Evolutionary conservation across 495 filamentous ascomycete genomes (phyloP).

Genomic region (Trichoderma gamsii): DNA sequence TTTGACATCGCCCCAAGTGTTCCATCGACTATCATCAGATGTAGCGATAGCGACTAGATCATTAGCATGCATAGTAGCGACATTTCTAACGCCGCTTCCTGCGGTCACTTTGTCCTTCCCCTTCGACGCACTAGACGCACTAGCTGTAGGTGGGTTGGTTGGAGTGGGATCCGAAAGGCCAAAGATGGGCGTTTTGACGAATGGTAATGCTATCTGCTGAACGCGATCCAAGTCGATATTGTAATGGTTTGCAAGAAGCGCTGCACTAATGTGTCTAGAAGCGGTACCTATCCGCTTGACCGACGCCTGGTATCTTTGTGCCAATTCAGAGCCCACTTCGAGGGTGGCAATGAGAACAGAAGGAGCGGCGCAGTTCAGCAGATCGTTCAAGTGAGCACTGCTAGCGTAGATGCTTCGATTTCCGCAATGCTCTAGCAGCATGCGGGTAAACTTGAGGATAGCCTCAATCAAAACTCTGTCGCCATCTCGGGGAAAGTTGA

Average conservation of each 20-base stretch:
- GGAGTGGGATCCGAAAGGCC: conserved; percentile 32
- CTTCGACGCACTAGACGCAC: too few relatives aligned
- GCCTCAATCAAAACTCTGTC: conserved; percentile 73
- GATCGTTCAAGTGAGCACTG: conserved; percentile 74
- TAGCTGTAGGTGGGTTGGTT: conserved; percentile 42
- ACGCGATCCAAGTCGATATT: conserved; percentile 89
- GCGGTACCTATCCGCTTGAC: conserved; percentile 59
- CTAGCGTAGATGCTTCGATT: conserved; percentile 95
- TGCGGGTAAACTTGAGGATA: conserved; percentile 74
- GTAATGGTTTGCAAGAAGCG: conserved; percentile 79
- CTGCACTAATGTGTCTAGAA: conserved; percentile 57
- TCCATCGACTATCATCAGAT: conserved; percentile 38
- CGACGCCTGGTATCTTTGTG: conserved; percentile 85
- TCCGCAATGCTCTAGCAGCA: conserved; percentile 89
- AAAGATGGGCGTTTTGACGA: conserved; percentile 57
- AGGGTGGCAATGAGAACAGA: conserved; percentile 69
- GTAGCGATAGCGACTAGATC: conserved; percentile 69
- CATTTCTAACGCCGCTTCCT: conserved; percentile 30
- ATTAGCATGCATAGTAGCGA: conserved; percentile 60
- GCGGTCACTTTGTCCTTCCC: conserved; percentile 60
- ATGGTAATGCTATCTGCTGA: conserved; percentile 73
- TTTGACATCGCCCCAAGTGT: conserved; percentile 47
- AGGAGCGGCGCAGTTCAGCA: conserved; percentile 80
- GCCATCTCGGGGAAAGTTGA: conserved; percentile 64
- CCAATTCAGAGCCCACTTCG: conserved; percentile 70